Evolutionary conservation across 495 filamentous ascomycete species (phyloP).

Genomic region (Aspergillus haitiensis): DNA sequence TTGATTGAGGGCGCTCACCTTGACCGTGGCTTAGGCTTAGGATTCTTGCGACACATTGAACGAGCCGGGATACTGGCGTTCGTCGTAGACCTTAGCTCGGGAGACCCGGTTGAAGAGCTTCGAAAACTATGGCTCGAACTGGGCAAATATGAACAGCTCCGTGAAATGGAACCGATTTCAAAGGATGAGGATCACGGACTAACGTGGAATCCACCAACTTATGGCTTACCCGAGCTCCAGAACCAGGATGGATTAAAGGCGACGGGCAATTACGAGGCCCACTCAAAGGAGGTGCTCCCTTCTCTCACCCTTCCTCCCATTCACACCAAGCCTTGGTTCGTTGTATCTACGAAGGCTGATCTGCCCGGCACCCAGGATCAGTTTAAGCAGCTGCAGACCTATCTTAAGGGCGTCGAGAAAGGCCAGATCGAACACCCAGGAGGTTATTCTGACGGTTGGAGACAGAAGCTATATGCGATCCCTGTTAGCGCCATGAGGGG

Average conservation of each 20-base stretch:
- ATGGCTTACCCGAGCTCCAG: constrained; percentile 30
- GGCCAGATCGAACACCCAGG: constrained; percentile 68
- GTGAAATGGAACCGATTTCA: constrained; percentile 53
- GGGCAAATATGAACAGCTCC: constrained; percentile 76
- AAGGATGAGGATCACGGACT: constrained; percentile 49
- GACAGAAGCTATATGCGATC: constrained; percentile 62
- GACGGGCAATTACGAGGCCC: constrained; percentile 20
- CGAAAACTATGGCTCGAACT: constrained; percentile 87
- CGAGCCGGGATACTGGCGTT: constrained; percentile 90
- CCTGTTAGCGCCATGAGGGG: constrained; percentile 87
- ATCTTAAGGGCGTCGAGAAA: constrained; percentile 60
- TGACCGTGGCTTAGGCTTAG: constrained; percentile 86
- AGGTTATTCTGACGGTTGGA: constrained; percentile 66
- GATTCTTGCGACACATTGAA: constrained; percentile 92
- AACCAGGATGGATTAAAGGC: constrained; percentile 1
- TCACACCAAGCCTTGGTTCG: constrained; percentile 91
- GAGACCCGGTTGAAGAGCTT: constrained; percentile 74
- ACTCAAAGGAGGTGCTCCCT: constrained; percentile 27
- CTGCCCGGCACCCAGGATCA: constrained; percentile 74
- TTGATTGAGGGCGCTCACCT: constrained; percentile 87
- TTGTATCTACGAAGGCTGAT: constrained; percentile 94
- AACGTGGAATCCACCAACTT: constrained; percentile 22
- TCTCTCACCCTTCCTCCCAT: constrained; percentile 58
- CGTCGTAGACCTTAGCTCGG: constrained; percentile 80
- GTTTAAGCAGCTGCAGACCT: constrained; percentile 65